phyloP scores from a whole-genome alignment of 768 basidiomycete genomes.

The Boletus vermiculosoides region DNA sequence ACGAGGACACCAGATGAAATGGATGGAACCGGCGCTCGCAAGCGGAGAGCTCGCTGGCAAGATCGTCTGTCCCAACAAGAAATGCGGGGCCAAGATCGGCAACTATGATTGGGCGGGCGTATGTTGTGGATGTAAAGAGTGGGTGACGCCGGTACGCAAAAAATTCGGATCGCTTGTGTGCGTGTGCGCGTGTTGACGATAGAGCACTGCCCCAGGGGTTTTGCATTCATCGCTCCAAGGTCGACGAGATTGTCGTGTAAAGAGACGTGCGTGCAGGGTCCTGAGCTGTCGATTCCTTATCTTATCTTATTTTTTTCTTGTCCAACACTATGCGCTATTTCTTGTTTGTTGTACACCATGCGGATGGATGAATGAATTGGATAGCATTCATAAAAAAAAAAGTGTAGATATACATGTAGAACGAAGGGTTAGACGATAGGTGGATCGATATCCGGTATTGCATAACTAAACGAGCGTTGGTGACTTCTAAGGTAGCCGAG shows the following conservation, averaged over 20 bases:
- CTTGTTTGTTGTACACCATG: neutral
- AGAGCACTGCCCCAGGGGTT: conserved; percentile 39
- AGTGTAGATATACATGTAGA: conserved; percentile 19
- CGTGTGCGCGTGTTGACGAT: neutral
- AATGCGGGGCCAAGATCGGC: conserved; percentile 88
- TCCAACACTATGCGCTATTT: neutral
- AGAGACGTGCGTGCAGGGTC: too few species aligned
- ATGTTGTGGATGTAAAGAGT: conserved; percentile 85
- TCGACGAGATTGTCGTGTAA: conserved; percentile 53
- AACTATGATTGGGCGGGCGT: conserved; percentile 98
- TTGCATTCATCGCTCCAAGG: conserved; percentile 67
- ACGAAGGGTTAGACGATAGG: conserved; percentile 23
- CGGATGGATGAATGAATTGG: conserved; percentile 2
- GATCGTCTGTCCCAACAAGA: conserved; percentile 88
- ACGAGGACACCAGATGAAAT: conserved; percentile 69
- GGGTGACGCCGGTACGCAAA: conserved; percentile 77
- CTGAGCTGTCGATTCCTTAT: too few species aligned
- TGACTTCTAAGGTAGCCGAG: conserved; percentile 3
- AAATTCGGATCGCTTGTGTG: neutral
- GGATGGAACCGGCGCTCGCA: conserved; percentile 88
- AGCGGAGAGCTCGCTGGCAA: conserved; percentile 82
- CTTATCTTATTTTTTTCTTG: neutral
- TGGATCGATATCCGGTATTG: conserved; percentile 19
- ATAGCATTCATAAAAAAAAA: conserved; percentile 15
- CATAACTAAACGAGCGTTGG: conserved; percentile 18